Conservation (phyloP, 2,329 filamentous ascomycete genomes). For the Cadophora sp. region DNA sequence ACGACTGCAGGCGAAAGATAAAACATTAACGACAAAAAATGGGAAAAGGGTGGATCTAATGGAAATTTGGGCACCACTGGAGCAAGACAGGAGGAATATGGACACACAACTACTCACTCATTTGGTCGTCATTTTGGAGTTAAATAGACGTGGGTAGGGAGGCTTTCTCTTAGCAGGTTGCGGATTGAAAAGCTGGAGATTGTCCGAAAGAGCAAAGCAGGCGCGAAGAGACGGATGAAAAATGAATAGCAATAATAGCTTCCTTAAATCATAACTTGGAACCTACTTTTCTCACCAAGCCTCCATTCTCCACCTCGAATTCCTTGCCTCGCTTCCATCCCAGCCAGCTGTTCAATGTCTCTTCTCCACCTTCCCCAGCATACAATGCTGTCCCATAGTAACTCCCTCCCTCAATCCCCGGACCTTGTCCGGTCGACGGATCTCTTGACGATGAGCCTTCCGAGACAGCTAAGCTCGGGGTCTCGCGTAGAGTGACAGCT, state of each 20-base stretch:
- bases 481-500: slow-evolving; percentile 69
- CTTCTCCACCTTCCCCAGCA: slow-evolving; percentile 76
- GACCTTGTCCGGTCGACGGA: slow-evolving; percentile 60
- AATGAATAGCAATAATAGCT: slow-evolving; percentile 6
- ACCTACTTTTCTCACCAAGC: slow-evolving; percentile 57
- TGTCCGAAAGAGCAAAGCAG: background rate
- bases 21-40: background rate
- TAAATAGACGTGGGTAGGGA: slow-evolving; percentile 10
- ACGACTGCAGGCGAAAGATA: background rate
- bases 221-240: background rate
- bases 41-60: background rate
- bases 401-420: slow-evolving; percentile 68
- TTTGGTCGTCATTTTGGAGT: background rate
- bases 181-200: background rate
- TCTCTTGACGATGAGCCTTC: slow-evolving; percentile 49
- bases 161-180: background rate
- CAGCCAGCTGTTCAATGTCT: slow-evolving; percentile 72
- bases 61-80: background rate
- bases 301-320: slow-evolving; percentile 70
- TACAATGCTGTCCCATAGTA: slow-evolving; percentile 66
- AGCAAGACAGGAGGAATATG: background rate
- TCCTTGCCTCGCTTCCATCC: slow-evolving; percentile 78
- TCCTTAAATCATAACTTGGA: slow-evolving; percentile 50
- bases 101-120: background rate
- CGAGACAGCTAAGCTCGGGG: slow-evolving; percentile 70